Evolutionary conservation across 1,284 basidiomycete genomes (phyloP).

Genomic region (Naganishia cerealis): DNA sequence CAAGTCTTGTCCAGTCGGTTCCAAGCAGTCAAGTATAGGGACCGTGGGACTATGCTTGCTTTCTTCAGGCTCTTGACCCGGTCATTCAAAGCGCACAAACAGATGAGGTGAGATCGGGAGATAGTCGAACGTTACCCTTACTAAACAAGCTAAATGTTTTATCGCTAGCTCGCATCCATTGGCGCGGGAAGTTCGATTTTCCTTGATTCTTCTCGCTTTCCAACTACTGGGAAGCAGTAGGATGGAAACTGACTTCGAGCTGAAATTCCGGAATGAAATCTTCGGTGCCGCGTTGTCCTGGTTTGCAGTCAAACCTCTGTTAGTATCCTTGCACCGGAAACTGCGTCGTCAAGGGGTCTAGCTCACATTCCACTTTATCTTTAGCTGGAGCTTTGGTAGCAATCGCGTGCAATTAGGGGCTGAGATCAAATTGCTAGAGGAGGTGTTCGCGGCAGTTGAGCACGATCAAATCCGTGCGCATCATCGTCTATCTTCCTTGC

Average conservation of each 20-base stretch:
- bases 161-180: constrained; percentile 78
- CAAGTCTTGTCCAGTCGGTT: constrained; percentile 89
- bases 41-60: constrained; percentile 79
- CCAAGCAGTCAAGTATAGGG: constrained; percentile 87
- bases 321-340: constrained; percentile 46
- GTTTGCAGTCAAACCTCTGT: constrained; percentile 89
- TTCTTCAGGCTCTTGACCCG: constrained; percentile 80
- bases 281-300: constrained; percentile 82
- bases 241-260: constrained; percentile 81
- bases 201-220: constrained; percentile 87
- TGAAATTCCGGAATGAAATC: constrained; percentile 70
- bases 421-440: constrained; percentile 81
- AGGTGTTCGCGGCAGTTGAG: constrained; percentile 76
- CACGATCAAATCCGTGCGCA: constrained; percentile 69
- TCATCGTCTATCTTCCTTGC: constrained; percentile 69
- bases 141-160: neutral
- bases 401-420: constrained; percentile 84
- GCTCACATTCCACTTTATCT: neutral
- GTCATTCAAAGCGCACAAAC: constrained; percentile 66
- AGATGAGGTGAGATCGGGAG: constrained; percentile 65
- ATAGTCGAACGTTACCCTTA: neutral
- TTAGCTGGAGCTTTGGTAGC: constrained; percentile 89
- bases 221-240: constrained; percentile 84
- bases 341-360: neutral
- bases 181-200: constrained; percentile 83